These are phyloP conservation scores for Rossbeevera mucosa DNA, from an alignment of 768 basidiomycete species.

Conservation along the genomic window DNA sequence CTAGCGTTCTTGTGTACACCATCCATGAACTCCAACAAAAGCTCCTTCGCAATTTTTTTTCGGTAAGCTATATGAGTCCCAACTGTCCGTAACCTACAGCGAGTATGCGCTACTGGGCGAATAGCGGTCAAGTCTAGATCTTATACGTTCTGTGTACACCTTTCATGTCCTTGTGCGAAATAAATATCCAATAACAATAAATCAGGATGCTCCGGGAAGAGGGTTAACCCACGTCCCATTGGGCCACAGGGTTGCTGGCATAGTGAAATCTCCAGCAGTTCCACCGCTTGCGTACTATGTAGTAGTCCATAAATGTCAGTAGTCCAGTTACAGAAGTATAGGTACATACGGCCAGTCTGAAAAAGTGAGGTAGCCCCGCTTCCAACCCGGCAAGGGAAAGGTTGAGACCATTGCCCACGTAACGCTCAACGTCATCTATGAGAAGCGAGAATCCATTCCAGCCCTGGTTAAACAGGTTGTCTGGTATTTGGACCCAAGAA, in stretches of 20 bases:
- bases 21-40: too few relatives aligned
- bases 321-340: not conserved
- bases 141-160: not conserved
- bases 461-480: slow-evolving; percentile 25
- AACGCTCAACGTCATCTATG: slow-evolving; percentile 84
- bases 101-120: not conserved
- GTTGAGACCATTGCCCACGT: slow-evolving; percentile 64
- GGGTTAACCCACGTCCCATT: slow-evolving; percentile 84
- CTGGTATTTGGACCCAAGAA: slow-evolving; percentile 49
- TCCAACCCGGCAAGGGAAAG: slow-evolving; percentile 65
- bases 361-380: slow-evolving; percentile 63
- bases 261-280: slow-evolving; percentile 70
- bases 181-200: not conserved
- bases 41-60: too few relatives aligned
- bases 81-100: not conserved
- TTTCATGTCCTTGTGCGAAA: not conserved
- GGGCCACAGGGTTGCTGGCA: slow-evolving; percentile 67
- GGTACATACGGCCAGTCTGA: slow-evolving; percentile 66
- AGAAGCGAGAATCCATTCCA: slow-evolving; percentile 80
- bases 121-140: not conserved
- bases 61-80: too few relatives aligned
- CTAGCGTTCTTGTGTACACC: too few relatives aligned
- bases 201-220: slow-evolving; percentile 54
- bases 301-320: slow-evolving; percentile 3
- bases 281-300: slow-evolving; percentile 46